Evolutionary conservation across 2,329 filamentous ascomycete species (phyloP), one percentile per base, ranked within the genome.

Genomic region (Penicillium verrucosum): DNA sequence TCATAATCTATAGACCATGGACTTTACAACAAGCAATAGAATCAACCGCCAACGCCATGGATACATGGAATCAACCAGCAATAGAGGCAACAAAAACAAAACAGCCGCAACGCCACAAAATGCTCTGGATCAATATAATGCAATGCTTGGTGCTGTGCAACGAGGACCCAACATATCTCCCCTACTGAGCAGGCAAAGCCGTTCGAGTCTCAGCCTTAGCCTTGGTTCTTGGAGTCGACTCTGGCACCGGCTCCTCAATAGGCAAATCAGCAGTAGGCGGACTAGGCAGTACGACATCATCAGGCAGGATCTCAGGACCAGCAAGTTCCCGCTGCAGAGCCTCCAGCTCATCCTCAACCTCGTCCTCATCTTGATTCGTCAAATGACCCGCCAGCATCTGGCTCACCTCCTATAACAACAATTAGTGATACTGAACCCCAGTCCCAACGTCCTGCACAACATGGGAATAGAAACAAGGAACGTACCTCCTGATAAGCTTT

Each of bases 351-450:
- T 97, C 92, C 72, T 99, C 94, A 34, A 99, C 94, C 69, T 97
- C 94, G 70, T 97, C 93, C 74, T 99, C 94, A 75, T 99, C 94
- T 68, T 95, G 89, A 69, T 92, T 94, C 14, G 92, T 90, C 79
- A 99, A 92, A 66, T 88, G 86, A 12, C 89, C 89, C 34, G 88
- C 89, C 3, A 99, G 84, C 83, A 97, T 89, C 48, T 96, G 90
- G 76, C 88, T 94, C 66, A 99, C 84, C 79, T 99, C 93, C 89
- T 96, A 68, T 62, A 64, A 38, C n/a, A 41, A 44, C 23, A n/a
- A 54, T 65, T 21, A 66, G 61, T 30, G 42, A 45, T 21, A 23
- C 2, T 30, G 27, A 37, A 25, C 9, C 6, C 48, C 32, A 38
- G 25, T 9, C 14, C 25, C 12, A 23, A 23, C 12, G 12, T 42